Evolutionary conservation across 73 alveolate species (phyloP), one percentile per base, ranked within the genome.

Genomic region (Paramecium octaurelia): DNA sequence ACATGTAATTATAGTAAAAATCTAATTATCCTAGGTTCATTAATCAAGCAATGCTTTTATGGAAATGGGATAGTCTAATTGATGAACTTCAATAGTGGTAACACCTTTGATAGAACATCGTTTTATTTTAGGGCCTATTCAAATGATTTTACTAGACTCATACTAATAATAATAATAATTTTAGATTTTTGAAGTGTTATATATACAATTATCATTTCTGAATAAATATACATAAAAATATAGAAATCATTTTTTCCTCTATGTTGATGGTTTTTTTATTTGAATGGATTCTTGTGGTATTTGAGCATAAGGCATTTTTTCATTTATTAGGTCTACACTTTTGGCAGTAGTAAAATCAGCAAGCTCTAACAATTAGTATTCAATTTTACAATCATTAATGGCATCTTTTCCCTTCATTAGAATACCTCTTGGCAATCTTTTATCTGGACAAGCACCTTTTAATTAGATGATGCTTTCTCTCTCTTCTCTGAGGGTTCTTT

Each of bases 381-480:
- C 2, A 40, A 75, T 75, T 18, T 9, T 87, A 87, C 93, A 68
- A 87, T 87, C 93, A 60, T 35, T 87, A 73, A 87, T 87, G 2
- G 93, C 93, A 36, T 87, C 70, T 34, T 57, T 95, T 8, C 99
- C 99, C 85, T 93, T 94, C 24, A 94, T 95, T 36, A 95, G 93
- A 23, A 96, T 92, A 1, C 99, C 99, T 85, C 92, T 96, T 14
- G 99, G 99, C 12, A 96, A 96, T 85, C 94, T 95, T 64, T 96
- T 94, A 48, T 96, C 99, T 44, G 99, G 99, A 89, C 99, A 96
- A 34, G 97, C 93, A 14, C 99, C 99, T 92, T 97, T 98, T 58
- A 98, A 86, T 86, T 97, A 95, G 87, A 96, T 96, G 9, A 98
- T 98, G 4, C 95, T 73, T 93, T 98, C 99, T 73, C 96, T 93